These are phyloP conservation scores for Dioszegia aurantiaca DNA, from an alignment of 768 basidiomycete genomes.

Conservation along the genomic window DNA sequence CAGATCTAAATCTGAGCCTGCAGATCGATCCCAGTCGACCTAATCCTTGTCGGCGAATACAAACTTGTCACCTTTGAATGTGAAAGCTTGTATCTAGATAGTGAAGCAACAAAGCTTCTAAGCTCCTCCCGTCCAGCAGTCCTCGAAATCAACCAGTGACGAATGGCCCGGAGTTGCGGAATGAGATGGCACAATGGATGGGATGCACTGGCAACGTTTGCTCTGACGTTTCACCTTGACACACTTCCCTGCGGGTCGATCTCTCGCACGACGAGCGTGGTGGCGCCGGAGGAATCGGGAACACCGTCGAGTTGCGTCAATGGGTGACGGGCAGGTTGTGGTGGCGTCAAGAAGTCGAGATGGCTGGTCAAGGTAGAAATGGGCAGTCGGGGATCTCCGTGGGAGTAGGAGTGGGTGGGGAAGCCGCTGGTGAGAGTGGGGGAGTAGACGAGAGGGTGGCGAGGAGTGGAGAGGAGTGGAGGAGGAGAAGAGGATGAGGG, in stretches of 20 bases:
- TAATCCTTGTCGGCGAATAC: no score
- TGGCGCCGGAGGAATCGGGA: background rate
- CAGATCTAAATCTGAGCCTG: slow-evolving; percentile 3
- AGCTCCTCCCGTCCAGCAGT: background rate
- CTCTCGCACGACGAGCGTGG: background rate
- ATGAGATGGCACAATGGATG: slow-evolving; percentile 2
- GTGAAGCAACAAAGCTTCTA: background rate
- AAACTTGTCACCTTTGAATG: no score
- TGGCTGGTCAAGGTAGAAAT: background rate
- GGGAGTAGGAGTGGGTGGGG: background rate
- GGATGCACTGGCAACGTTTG: background rate
- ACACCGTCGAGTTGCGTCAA: background rate
- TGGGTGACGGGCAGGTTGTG: background rate
- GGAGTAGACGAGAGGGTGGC: background rate
- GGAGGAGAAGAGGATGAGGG: background rate
- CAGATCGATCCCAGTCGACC: slow-evolving; percentile 6
- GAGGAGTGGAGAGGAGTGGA: background rate
- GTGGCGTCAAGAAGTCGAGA: background rate
- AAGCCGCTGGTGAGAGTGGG: background rate
- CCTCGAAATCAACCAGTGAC: background rate
- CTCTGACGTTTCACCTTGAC: slow-evolving; percentile 4
- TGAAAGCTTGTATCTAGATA: no score
- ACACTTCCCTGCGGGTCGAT: background rate
- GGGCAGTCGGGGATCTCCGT: background rate
- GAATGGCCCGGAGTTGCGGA: background rate